phyloP scores from a whole-genome alignment of 2,329 filamentous ascomycete genomes.

The Aspergillus glaucus region DNA sequence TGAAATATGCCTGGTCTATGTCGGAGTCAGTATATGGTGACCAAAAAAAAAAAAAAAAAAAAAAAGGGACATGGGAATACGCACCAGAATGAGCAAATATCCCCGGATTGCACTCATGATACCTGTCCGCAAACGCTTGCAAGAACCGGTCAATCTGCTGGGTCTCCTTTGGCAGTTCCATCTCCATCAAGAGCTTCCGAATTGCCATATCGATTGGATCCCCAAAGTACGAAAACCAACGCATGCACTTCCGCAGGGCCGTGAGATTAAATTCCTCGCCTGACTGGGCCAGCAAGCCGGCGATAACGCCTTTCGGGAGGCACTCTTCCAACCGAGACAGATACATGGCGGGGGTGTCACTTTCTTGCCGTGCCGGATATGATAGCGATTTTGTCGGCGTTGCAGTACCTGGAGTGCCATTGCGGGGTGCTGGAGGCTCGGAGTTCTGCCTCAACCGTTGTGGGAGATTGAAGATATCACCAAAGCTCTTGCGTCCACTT shows the following conservation, averaged over 20 bases:
- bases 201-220: constrained; percentile 98
- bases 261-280: constrained; percentile 75
- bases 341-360: constrained; percentile 86
- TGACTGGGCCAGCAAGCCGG: constrained; percentile 78
- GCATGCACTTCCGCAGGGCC: constrained; percentile 89
- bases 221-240: constrained; percentile 88
- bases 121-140: constrained; percentile 90
- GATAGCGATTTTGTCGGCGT: constrained; percentile 60
- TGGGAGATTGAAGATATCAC: constrained; percentile 72
- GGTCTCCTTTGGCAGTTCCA: constrained; percentile 91
- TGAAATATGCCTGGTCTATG: constrained; percentile 88
- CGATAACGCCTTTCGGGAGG: constrained; percentile 74
- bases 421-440: constrained; percentile 59
- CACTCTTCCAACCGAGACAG: constrained; percentile 74
- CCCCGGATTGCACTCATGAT: constrained; percentile 96
- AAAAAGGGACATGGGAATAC: constrained; percentile 4
- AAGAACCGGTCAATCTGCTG: constrained; percentile 95
- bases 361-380: constrained; percentile 73
- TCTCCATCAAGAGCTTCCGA: constrained; percentile 91
- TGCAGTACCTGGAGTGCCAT: constrained; percentile 54
- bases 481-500: constrained; percentile 82
- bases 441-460: constrained; percentile 74
- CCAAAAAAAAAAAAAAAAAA: not conserved
- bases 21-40: not conserved
- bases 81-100: constrained; percentile 73